phyloP scores from a whole-genome alignment of 306 rosid species.

The Gynostemma pentaphyllum region DNA sequence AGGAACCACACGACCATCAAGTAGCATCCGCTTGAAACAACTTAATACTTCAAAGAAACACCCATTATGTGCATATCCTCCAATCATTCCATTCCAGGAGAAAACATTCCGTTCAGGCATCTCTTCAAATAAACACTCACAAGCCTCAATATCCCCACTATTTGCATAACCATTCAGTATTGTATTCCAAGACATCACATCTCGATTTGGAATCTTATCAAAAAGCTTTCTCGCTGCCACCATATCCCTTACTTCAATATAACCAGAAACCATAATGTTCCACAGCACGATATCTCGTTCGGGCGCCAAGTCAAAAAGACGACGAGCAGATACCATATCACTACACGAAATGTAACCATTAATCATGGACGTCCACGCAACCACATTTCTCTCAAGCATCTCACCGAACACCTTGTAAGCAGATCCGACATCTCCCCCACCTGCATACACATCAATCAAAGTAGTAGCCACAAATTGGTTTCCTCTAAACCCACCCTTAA shows the following conservation, averaged over 20 bases:
- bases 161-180: constrained; percentile 56
- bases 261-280: constrained; percentile 57
- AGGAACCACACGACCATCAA: constrained; percentile 38
- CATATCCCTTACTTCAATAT: constrained; percentile 40
- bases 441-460: constrained; percentile 52
- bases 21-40: constrained; percentile 51
- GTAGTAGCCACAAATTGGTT: constrained; percentile 44
- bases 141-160: constrained; percentile 33
- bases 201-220: constrained; percentile 47
- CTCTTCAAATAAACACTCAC: constrained; percentile 46
- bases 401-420: constrained; percentile 59
- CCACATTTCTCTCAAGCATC: constrained; percentile 52
- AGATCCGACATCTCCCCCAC: constrained; percentile 23
- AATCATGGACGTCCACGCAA: constrained; percentile 67
- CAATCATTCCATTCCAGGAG: constrained; percentile 70
- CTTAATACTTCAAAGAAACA: constrained; percentile 29
- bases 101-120: constrained; percentile 62
- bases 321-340: constrained; percentile 40
- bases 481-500: constrained; percentile 38
- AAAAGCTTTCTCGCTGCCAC: constrained; percentile 41
- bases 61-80: constrained; percentile 46
- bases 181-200: constrained; percentile 64
- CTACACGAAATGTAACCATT: constrained; percentile 30
- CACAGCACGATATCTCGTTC: constrained; percentile 61
- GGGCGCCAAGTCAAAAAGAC: constrained; percentile 50